Conservation (phyloP, 305 asterid species). For the Striga hermonthica region DNA sequence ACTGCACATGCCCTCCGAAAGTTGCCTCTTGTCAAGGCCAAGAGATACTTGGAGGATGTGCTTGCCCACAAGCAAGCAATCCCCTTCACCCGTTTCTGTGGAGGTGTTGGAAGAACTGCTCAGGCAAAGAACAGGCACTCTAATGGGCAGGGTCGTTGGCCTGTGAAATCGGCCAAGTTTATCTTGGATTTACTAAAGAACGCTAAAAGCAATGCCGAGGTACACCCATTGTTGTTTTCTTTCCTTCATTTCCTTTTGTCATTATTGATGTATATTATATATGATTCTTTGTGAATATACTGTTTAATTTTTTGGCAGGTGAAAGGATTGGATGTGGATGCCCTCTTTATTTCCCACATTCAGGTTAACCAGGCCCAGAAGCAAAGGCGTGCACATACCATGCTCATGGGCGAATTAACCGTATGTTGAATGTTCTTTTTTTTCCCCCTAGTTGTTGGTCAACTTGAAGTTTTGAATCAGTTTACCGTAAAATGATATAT, state of each 20-base stretch:
- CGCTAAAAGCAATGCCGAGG: slow-evolving; percentile 85
- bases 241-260: too few relatives aligned
- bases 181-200: slow-evolving; percentile 72
- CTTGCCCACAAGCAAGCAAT: slow-evolving; percentile 83
- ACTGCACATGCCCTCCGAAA: slow-evolving; percentile 76
- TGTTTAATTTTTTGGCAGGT: slow-evolving; percentile 36
- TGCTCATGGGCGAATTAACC: slow-evolving; percentile 43
- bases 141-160: slow-evolving; percentile 95
- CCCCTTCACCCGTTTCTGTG: slow-evolving; percentile 77
- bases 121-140: slow-evolving; percentile 82
- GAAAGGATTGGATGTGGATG: slow-evolving; percentile 56
- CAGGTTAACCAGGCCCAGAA: too few relatives aligned
- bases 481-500: neutral
- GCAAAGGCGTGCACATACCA: too few relatives aligned
- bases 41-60: slow-evolving; percentile 78
- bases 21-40: slow-evolving; percentile 66
- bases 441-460: neutral
- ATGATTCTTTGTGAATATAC: neutral
- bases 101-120: slow-evolving; percentile 82
- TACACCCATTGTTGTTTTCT: slow-evolving; percentile 15
- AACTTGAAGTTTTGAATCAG: neutral
- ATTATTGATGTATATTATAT: too few relatives aligned
- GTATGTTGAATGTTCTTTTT: slow-evolving; percentile 34
- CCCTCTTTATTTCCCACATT: too few relatives aligned
- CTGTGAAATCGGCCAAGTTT: slow-evolving; percentile 65